A percentile compares a stretch with the other conserved stretches of the same genome.
Evolutionary conservation across 768 basidiomycete genomes (phyloP).

Genomic region (Boletus vinaceobasis): DNA sequence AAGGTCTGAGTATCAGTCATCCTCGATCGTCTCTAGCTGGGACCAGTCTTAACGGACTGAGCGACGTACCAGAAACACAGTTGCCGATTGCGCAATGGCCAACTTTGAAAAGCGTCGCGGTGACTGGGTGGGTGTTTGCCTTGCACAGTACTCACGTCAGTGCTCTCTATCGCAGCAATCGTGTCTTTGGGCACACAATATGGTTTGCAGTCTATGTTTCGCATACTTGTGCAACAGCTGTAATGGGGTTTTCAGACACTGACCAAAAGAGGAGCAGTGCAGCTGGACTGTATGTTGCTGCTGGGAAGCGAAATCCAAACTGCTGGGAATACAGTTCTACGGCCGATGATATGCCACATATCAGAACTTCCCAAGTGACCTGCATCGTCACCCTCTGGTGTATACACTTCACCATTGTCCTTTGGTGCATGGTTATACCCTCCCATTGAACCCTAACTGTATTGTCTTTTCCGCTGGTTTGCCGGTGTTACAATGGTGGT

Average conservation of each 20-base stretch:
- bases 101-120: constrained; percentile 29
- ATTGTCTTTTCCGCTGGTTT: constrained; percentile 9
- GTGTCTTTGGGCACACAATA: constrained; percentile 12
- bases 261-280: constrained; percentile 2
- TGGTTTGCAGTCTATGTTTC: constrained; percentile 1
- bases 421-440: not conserved
- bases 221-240: accelerated
- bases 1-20: constrained; percentile 33
- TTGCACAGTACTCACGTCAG: not conserved
- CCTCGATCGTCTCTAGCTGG: constrained; percentile 29
- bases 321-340: not conserved
- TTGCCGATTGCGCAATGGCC: constrained; percentile 10
- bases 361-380: not conserved
- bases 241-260: not conserved
- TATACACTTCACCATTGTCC: not conserved
- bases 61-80: constrained; percentile 32
- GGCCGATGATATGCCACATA: not conserved
- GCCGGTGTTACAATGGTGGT: constrained; percentile 2
- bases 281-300: not conserved
- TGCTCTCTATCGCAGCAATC: constrained; percentile 21
- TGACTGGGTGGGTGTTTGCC: constrained; percentile 23
- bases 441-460: not conserved
- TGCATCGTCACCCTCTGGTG: constrained; percentile 6
- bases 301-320: not conserved
- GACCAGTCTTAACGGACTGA: constrained; percentile 26